Base-by-base conservation (phyloP, 164 flowering plant genomes). In the Tetracentron sinense region DNA sequence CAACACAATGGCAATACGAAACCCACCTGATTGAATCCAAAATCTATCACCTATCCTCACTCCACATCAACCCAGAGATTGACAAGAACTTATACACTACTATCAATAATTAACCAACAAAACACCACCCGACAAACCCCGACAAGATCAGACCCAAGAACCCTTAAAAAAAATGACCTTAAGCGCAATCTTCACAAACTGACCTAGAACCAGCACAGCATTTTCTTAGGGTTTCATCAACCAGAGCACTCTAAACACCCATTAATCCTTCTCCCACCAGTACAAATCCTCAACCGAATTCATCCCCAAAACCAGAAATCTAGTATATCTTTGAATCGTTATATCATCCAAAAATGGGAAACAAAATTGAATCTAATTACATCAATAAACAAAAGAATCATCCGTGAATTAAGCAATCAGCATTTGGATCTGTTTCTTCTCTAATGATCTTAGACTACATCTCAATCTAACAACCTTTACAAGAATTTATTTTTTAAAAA, bases 211-310 rank as follows among this genome's bases (percentile, higher is more conserved):
- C 4, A 12, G 44, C 17, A 42, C 35, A 63, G 56, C 60, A 64
- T 38, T 48, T 19, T 47, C 17, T 15, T 69, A 68, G 71, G 68
- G 70, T 62, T 69, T 61, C 53, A 42, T 35, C 17, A 62, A 71
- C 19, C 44, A 50, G 11, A 19, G 23, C 29, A 26, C 35, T 2
- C 38, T 8, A 49, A 5, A 2, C 30, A 51, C 44, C 12, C 46
- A 29, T 27, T 20, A 58, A 66, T 48, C 23, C 53, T 25, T 17
- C 21, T 46, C 25, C 47, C 33, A 59, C 50, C 23, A 20, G 33
- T n/a, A 59, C 58, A 21, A 33, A 27, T 42, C 64, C 33, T 10
- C 27, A 38, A 58, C 19, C 27, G 30, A 55, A 48, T 57, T 31
- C 42, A 50, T 31, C 54, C 25, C 30, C 15, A 23, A 48, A 48